Base-by-base conservation (phyloP, 176 grass and related monocot genomes). In the Carex myosuroides region DNA sequence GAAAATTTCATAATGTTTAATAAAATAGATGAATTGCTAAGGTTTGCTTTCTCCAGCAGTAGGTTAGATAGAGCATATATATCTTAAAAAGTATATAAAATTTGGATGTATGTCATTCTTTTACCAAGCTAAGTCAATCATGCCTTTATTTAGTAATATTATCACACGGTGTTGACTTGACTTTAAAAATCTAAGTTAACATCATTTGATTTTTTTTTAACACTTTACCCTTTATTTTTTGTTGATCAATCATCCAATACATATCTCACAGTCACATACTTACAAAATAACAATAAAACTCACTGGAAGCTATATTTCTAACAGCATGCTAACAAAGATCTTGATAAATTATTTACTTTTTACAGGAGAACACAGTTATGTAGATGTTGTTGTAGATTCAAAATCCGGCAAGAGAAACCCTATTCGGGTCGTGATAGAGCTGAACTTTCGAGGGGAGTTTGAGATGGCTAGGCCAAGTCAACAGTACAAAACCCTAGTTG, bases 311-410 rank as follows among this genome's bases (percentile, higher is more conserved):
- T 70, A 70, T 20, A 70, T 70, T 73, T 44, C 13, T 50, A 70
- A 70, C 44, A n/a, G 67, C 67, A 70, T n/a, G 41, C 39, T 5
- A 46, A 48, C 16, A 70, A n/a, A 3, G 8, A 44, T 70, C 16
- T 42, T 42, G 37, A 70, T 70, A 39, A 10, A 44, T 42, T 42
- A 41, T 42, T 42, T 42, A 32, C 24, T 13, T 33, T 57, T 3
- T 60, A n/a, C 91, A 95, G 91, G 96, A 11, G 96, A 99, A 76
- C 91, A 99, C 85, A 94, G 85, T 85, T 95, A 99, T 86, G 91
- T 92, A 50, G 96, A 99, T 83, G 91, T 92, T 41, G 60, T 82
- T 60, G 79, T 91, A 5, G 80, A 83, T 12, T 68, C 80, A 26
- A 83, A 62, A 81, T 81, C 79, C 18, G 59, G 86, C 82, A 92